These are phyloP conservation scores for Colletotrichum siamense DNA, from an alignment of 2,329 filamentous ascomycete species.

Conservation along the genomic window DNA sequence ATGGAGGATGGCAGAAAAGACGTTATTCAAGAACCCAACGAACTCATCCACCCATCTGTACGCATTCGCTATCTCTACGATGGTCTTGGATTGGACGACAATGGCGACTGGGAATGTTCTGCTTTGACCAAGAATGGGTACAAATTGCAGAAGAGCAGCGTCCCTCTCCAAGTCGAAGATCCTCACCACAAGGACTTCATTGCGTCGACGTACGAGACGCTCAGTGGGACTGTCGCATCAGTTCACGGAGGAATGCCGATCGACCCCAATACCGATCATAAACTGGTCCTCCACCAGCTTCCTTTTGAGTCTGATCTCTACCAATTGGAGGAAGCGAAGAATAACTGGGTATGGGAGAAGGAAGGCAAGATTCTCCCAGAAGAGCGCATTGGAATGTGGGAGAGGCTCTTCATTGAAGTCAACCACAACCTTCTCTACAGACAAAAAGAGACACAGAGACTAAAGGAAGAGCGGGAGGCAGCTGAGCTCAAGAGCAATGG, in stretches of 20 bases:
- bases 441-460: not conserved
- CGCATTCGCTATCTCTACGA: constrained; percentile 35
- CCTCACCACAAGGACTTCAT: not conserved
- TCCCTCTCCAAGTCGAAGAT: not conserved
- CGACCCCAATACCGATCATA: not conserved
- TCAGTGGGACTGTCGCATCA: constrained; percentile 1
- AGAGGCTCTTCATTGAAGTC: constrained; percentile 22
- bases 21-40: constrained; percentile 21
- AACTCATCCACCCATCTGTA: constrained; percentile 35
- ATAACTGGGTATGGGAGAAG: constrained; percentile 16
- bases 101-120: constrained; percentile 26
- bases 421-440: constrained; percentile 17
- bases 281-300: constrained; percentile 15
- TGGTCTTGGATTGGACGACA: constrained; percentile 33
- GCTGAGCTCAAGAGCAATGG: not conserved
- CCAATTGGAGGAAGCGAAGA: not conserved
- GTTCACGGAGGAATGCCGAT: not conserved
- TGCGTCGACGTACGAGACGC: constrained; percentile 10
- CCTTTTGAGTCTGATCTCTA: constrained; percentile 21
- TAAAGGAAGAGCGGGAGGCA: not conserved
- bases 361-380: not conserved
- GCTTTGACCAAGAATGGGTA: constrained; percentile 22
- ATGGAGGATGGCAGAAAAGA: constrained; percentile 13
- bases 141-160: not conserved
- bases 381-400: constrained; percentile 27